Evolutionary conservation across 2,329 filamentous ascomycete genomes (phyloP), one percentile per base, ranked within the genome.

Genomic region (Helminthosporium solani): DNA sequence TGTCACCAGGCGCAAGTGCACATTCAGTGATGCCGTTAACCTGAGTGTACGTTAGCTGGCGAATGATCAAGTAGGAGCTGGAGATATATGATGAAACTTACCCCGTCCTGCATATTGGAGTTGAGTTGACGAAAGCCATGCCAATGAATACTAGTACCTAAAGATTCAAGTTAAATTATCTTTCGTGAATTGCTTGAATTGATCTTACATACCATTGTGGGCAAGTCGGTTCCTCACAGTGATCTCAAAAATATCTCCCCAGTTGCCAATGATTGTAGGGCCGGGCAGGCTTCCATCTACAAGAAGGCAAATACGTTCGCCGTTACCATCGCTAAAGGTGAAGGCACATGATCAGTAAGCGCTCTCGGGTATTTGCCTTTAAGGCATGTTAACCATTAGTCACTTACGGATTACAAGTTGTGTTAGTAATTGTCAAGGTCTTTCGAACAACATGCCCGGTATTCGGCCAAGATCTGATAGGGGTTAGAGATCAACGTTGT

Each of bases 121-220:
- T 75, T 70, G 49, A 76, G 71, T 61, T 85, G 80, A 2, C 81
- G 75, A 42, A 86, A 44, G 0, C 78, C 84, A 58, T 86, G 83
- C 68, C 76, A 86, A 56, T 86, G 83, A 16, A 85, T 78, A n/a
- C 74, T 75, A 5, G 81, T 85, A 19, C 82, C 81, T n/a, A n/a
- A n/a, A n/a, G n/a, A n/a, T n/a, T n/a, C n/a, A n/a, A n/a, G n/a
- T n/a, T n/a, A n/a, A n/a, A n/a, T n/a, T n/a, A n/a, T n/a, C n/a
- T n/a, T n/a, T n/a, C n/a, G n/a, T n/a, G n/a, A n/a, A n/a, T n/a
- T n/a, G n/a, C n/a, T n/a, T n/a, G n/a, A n/a, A n/a, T n/a, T n/a
- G n/a, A n/a, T n/a, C n/a, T n/a, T n/a, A n/a, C n/a, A n/a, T n/a
- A n/a, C n/a, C n/a, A n/a, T n/a, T n/a, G n/a, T n/a, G n/a, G n/a